Percentiles rank a stretch among this genome's conserved stretches.
These are phyloP conservation scores for Cicer pinnatifidum DNA, from an alignment of 306 rosid genomes.

Conservation along the genomic window DNA sequence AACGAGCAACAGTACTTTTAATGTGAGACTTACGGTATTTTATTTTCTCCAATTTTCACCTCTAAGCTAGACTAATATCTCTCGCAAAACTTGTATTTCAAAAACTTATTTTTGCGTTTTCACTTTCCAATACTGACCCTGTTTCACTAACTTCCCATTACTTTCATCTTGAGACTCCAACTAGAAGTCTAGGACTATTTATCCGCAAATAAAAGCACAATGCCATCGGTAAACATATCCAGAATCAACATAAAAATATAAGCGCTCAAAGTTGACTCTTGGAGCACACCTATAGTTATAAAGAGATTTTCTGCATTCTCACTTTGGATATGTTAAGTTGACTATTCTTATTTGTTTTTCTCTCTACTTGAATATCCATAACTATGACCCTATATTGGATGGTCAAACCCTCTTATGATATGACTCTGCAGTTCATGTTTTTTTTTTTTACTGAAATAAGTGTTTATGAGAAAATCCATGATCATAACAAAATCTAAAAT, in stretches of 20 bases:
- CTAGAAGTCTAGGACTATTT: background rate
- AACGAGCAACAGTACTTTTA: background rate
- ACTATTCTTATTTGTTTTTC: background rate
- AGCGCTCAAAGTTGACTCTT: background rate
- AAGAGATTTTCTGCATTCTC: constrained; percentile 5
- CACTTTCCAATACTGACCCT: background rate
- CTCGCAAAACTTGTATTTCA: constrained; percentile 8
- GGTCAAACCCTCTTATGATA: constrained; percentile 5
- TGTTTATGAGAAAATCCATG: background rate
- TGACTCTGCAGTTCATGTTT: background rate
- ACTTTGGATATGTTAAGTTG: background rate
- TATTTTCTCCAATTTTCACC: background rate
- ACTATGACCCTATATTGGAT: constrained; percentile 1
- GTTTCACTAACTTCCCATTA: background rate
- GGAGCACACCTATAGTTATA: constrained; percentile 8
- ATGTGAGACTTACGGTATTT: background rate
- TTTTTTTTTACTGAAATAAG: background rate
- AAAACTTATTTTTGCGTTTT: background rate
- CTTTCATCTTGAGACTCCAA: background rate
- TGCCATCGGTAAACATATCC: background rate
- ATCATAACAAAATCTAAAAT: background rate
- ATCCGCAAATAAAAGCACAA: background rate
- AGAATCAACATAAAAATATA: background rate
- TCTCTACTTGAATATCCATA: background rate
- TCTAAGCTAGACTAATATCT: background rate